Conservation (phyloP, 192 early-diverging fungal genomes). For the Mortierella hygrophila region DNA sequence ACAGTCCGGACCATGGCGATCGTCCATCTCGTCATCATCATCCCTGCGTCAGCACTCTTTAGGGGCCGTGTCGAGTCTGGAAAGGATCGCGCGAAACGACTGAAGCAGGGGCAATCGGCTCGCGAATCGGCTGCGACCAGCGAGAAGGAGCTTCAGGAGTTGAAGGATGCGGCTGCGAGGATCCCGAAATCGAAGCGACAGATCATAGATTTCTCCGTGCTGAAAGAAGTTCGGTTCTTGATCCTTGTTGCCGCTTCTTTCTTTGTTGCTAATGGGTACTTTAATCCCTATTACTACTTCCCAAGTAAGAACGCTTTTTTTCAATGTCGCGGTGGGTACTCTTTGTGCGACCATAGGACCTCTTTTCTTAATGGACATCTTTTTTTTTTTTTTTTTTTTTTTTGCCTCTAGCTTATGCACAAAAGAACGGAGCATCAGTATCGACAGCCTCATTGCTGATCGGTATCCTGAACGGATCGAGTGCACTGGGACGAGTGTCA, state of each 20-base stretch:
- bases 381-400: constrained; percentile 3
- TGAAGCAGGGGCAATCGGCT: constrained; percentile 29
- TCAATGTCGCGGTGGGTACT: not conserved
- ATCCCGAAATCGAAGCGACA: constrained; percentile 24
- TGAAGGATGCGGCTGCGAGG: not conserved
- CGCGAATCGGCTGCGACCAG: constrained; percentile 28
- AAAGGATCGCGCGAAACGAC: constrained; percentile 9
- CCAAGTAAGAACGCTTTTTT: constrained; percentile 33
- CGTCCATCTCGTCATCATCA: constrained; percentile 57
- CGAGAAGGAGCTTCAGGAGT: constrained; percentile 9
- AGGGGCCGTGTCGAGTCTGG: constrained; percentile 49
- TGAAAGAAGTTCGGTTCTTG: constrained; percentile 60
- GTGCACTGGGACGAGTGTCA: constrained; percentile 66
- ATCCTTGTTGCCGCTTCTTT: constrained; percentile 56
- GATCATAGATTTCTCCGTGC: constrained; percentile 58
- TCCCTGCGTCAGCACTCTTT: constrained; percentile 59
- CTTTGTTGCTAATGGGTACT: constrained; percentile 65
- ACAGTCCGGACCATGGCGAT: constrained; percentile 66
- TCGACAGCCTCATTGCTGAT: constrained; percentile 59
- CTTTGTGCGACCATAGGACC: not conserved
- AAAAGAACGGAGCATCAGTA: constrained; percentile 15
- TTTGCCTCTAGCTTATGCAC: constrained; percentile 38
- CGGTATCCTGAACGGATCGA: constrained; percentile 68
- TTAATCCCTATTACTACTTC: constrained; percentile 70
- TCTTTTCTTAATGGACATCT: constrained; percentile 20